Base-by-base conservation (phyloP, 768 basidiomycete species). In the Nidularia pulvinata region DNA sequence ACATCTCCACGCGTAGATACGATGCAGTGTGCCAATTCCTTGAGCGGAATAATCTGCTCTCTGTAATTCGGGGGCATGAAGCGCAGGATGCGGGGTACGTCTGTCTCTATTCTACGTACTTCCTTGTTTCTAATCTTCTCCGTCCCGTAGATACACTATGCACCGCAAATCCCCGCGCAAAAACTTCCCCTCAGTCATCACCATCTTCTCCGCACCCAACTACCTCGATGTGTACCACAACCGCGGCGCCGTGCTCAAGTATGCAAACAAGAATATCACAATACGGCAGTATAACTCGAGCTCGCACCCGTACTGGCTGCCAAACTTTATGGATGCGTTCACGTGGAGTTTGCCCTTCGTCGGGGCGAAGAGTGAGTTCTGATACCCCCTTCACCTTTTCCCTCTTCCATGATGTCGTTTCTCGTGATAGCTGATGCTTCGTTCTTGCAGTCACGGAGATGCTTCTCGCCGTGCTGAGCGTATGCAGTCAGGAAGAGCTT, bases 291-390 rank as follows among this genome's bases (percentile, higher is more conserved):
- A 90, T 62, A 88, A 88, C 65, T 81, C 79, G 49, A 83, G 76
- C 33, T 79, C 88, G n/a, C 92, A 95, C 62, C 92, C 92, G 4
- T 97, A 93, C 69, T 95, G 94, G 93, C 68, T 98, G 33, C 95
- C 95, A 0, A 97, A 97, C 73, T 97, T 97, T 62, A 95, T 95
- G 84, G 93, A 98, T 64, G 95, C 93, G 33, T 98, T 98, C 66
- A 96, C 95, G 9, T 98, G 95, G 96, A 93, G 90, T 79, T 68
- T 98, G 53, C 96, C 96, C 0, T 98, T 98, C 66, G 95, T 98
- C 4, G 95, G 95, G 50, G 87, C 93, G 58, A 98, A 98, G 76
- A 97, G 95, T 95, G 56, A 51, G 91, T 74, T 4, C 37, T 35
- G 39, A 30, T 53, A 35, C 25, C 25, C 67, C 37, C 25, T 30